A percentile compares a stretch with the other conserved stretches of the same genome.
These are phyloP conservation scores for Flaveria sonorensis DNA, from an alignment of 129 eudicot species.

Conservation along the genomic window DNA sequence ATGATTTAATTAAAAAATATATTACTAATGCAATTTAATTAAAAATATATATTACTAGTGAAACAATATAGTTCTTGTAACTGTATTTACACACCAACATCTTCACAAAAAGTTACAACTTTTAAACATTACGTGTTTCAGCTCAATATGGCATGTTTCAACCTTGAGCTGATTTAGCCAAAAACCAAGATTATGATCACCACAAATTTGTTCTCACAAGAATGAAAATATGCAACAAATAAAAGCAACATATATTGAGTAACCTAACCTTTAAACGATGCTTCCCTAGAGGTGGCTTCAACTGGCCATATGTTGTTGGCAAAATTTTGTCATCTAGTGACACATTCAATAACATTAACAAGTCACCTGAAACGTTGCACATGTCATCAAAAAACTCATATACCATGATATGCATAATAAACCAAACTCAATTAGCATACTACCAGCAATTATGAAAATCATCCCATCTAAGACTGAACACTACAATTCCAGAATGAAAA, in stretches of 20 bases:
- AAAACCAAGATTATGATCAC: background rate
- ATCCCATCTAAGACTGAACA: conserved; percentile 22
- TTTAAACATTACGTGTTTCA: background rate
- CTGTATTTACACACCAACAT: background rate
- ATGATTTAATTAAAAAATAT: background rate
- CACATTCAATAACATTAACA: conserved; percentile 66
- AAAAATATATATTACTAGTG: background rate
- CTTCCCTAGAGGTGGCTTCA: conserved; percentile 92
- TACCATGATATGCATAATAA: background rate
- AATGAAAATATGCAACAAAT: background rate
- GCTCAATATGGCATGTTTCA: background rate
- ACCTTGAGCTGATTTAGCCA: background rate
- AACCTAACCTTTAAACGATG: conserved; percentile 78
- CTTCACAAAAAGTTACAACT: too few relatives aligned
- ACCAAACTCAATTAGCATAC: conserved; percentile 14
- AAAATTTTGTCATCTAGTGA: conserved; percentile 74
- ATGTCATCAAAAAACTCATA: background rate
- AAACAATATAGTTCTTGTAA: background rate
- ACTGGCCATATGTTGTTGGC: conserved; percentile 85
- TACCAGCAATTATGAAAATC: conserved; percentile 11
- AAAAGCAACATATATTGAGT: background rate
- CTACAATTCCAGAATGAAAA: conserved; percentile 20
- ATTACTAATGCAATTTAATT: background rate
- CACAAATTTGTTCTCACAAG: background rate
- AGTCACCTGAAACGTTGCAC: conserved; percentile 53